Evolutionary conservation across 306 rosid species (phyloP), one percentile per base, ranked within the genome.

Genomic region (Dalbergia cultrata): DNA sequence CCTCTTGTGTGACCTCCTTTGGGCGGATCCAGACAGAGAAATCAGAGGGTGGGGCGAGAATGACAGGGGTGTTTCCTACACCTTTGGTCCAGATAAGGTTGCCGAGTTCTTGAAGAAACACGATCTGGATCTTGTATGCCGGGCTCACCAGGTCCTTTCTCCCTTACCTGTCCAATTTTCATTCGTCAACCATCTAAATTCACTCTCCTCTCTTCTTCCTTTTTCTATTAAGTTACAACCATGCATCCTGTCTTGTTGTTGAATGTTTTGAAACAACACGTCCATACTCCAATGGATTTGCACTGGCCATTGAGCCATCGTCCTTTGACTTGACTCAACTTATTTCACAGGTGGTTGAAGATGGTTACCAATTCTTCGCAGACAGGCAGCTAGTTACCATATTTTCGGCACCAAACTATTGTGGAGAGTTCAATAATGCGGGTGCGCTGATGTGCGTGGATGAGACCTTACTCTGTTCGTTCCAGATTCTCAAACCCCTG

Each of bases 361-460:
- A 94, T 44, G 98, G 98, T 0, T 94, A 90, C 58, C 97, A 92
- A 76, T 94, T 94, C 86, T 94, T 94, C 41, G 98, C 97, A 59
- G 97, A 94, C 1, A 88, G 97, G 67, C 97, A 91, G 56, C 77
- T 94, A 18, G 98, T 94, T 7, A 94, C 98, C 41, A 85, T 94
- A 52, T 94, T 94, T 58, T 94, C 98, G 4, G 98, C 98, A 0
- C 98, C 98, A 6, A 94, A 94, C 86, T 94, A 94, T 60, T 94
- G 98, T 41, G 98, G 97, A 58, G 98, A 94, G 86, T 94, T 94
- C 85, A 90, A 94, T 65, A 94, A 94, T 47, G 98, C 98, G 1
- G 98, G 97, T 37, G 97, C 97, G 2, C 84, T 92, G 14, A 94
- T 94, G 98, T 86, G 90, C 45, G 97, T 94, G 4, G 97, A 91